Evolutionary conservation across 1,139 yeast genomes (phyloP).

Genomic region (Yamadazyma sp.): DNA sequence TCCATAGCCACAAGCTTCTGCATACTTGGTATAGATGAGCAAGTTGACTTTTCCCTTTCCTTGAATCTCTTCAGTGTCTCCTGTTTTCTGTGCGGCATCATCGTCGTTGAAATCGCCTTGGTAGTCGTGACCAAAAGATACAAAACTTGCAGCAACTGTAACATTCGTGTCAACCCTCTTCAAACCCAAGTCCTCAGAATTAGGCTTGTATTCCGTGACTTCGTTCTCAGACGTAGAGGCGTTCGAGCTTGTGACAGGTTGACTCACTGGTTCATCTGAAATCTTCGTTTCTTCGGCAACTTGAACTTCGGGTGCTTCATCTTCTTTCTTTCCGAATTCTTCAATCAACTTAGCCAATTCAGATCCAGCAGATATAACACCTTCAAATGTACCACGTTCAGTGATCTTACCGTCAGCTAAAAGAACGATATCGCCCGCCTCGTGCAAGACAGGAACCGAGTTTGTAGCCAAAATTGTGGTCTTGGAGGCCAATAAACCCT

Average conservation of each 20-base stretch:
- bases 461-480: slow-evolving; percentile 40
- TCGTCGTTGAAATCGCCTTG: slow-evolving; percentile 20
- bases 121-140: slow-evolving; percentile 23
- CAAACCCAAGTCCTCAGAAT: slow-evolving; percentile 7
- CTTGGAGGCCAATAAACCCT: slow-evolving; percentile 31
- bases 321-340: slow-evolving; percentile 24
- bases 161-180: slow-evolving; percentile 11
- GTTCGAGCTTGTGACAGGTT: not conserved
- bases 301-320: slow-evolving; percentile 13
- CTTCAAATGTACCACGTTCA: slow-evolving; percentile 34
- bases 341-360: slow-evolving; percentile 24
- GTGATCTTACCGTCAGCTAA: slow-evolving; percentile 26
- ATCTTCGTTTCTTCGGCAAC: slow-evolving; percentile 6
- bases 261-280: not conserved
- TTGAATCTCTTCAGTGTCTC: slow-evolving; percentile 29
- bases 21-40: slow-evolving; percentile 31
- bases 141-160: slow-evolving; percentile 22
- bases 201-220: slow-evolving; percentile 9
- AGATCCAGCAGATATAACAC: slow-evolving; percentile 21
- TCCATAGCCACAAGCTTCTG: slow-evolving; percentile 34
- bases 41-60: slow-evolving; percentile 35
- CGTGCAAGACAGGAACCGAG: slow-evolving; percentile 33
- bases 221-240: slow-evolving; percentile 9
- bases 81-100: slow-evolving; percentile 20
- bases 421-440: slow-evolving; percentile 29